Evolutionary conservation across 345 rosid species (phyloP).

Genomic region (Litchi chinensis): DNA sequence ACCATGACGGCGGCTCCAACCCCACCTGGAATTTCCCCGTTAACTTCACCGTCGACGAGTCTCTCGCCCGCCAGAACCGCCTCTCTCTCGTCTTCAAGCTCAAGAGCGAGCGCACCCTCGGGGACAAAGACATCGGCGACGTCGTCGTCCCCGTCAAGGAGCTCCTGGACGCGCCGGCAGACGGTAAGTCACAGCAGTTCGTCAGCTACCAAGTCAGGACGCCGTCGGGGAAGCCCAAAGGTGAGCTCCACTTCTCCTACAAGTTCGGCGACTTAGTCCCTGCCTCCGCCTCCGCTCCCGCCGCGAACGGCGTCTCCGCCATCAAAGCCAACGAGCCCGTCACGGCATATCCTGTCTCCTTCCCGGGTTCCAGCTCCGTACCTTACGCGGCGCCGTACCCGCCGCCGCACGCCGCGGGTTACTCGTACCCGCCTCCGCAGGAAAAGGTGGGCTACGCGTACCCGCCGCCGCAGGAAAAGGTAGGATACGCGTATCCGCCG

Average conservation of each 20-base stretch:
- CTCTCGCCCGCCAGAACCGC: conserved; percentile 50
- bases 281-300: neutral
- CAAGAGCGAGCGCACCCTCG: conserved; percentile 68
- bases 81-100: conserved; percentile 56
- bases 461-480: conserved; percentile 31
- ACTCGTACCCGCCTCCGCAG: conserved; percentile 16
- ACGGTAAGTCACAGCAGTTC: conserved; percentile 34
- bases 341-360: conserved; percentile 21
- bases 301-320: neutral
- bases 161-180: conserved; percentile 42
- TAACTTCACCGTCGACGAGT: conserved; percentile 52
- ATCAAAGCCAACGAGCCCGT: neutral
- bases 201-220: conserved; percentile 69
- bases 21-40: conserved; percentile 73
- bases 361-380: conserved; percentile 14
- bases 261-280: conserved; percentile 42
- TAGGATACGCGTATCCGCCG: conserved; percentile 33
- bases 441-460: conserved; percentile 18
- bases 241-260: conserved; percentile 64
- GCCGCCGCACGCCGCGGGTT: neutral
- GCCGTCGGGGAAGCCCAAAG: conserved; percentile 73
- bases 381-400: conserved; percentile 10
- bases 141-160: conserved; percentile 76
- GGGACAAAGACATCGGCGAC: conserved; percentile 70
- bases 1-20: conserved; percentile 52